Evolutionary conservation across 345 rosid genomes (phyloP).

Genomic region (Mallotus nudiflorus): DNA sequence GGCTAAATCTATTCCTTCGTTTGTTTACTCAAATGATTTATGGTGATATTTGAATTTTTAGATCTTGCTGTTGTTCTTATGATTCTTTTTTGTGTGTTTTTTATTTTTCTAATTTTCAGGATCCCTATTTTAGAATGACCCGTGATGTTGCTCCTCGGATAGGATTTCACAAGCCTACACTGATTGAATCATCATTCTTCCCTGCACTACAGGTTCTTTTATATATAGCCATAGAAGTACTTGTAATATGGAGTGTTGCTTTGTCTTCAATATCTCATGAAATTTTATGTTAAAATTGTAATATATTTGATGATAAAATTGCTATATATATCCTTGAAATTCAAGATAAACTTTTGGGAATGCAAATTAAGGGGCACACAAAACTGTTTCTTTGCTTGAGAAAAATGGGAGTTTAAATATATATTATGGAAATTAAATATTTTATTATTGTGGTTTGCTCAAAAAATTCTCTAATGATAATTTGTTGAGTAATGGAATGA

Average conservation of each 20-base stretch:
- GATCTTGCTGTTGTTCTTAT: neutral
- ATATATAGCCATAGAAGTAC: neutral
- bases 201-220: conserved; percentile 30
- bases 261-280: neutral
- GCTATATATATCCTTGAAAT: neutral
- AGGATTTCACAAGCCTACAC: conserved; percentile 91
- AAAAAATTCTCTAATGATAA: neutral
- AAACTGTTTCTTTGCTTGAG: neutral
- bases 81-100: too few species aligned
- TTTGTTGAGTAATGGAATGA: neutral
- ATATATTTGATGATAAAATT: too few species aligned
- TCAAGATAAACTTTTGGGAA: neutral
- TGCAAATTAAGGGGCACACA: neutral
- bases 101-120: conserved; percentile 48
- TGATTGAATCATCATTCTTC: conserved; percentile 81
- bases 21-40: neutral
- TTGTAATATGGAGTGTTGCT: neutral
- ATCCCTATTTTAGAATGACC: conserved; percentile 97
- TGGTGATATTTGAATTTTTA: neutral
- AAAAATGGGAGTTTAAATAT: neutral
- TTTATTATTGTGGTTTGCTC: neutral
- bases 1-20: neutral
- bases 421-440: neutral
- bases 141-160: conserved; percentile 95
- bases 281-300: too few species aligned